Percentiles rank a stretch among this genome's conserved stretches.
Conservation (phyloP, 768 basidiomycete species). For the Suillus spraguei region DNA sequence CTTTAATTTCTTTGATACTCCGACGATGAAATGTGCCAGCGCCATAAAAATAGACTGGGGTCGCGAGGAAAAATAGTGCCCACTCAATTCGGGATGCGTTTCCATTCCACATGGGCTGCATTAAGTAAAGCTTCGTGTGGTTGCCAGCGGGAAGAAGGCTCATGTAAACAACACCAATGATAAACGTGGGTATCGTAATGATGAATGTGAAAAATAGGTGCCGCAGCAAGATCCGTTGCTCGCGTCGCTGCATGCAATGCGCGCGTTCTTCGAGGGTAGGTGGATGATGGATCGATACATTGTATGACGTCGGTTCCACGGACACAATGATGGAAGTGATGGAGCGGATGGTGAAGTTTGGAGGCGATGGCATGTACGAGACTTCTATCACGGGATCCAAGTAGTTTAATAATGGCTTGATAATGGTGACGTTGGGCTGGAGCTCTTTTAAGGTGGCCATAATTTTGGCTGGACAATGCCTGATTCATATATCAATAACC, state of each 20-base stretch:
- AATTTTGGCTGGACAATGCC: slow-evolving; percentile 58
- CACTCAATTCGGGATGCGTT: slow-evolving; percentile 59
- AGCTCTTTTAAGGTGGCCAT: slow-evolving; percentile 42
- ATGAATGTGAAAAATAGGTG: slow-evolving; percentile 61
- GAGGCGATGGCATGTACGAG: slow-evolving; percentile 53
- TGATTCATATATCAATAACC: slow-evolving; percentile 24
- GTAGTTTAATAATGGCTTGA: slow-evolving; percentile 41
- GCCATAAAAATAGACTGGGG: slow-evolving; percentile 71
- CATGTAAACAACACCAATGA: slow-evolving; percentile 81
- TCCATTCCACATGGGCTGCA: slow-evolving; percentile 64
- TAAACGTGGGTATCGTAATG: slow-evolving; percentile 74
- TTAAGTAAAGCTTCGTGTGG: slow-evolving; percentile 49
- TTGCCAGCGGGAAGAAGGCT: slow-evolving; percentile 55
- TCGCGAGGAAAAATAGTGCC: slow-evolving; percentile 67
- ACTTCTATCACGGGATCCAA: slow-evolving; percentile 49
- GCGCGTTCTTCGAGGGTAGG: slow-evolving; percentile 64
- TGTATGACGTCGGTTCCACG: slow-evolving; percentile 46
- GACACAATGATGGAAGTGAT: slow-evolving; percentile 53
- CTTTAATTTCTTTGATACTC: slow-evolving; percentile 54
- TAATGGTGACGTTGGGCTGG: slow-evolving; percentile 37
- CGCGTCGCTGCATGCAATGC: slow-evolving; percentile 56
- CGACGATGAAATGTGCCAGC: slow-evolving; percentile 59
- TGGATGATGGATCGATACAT: slow-evolving; percentile 47
- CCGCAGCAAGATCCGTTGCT: slow-evolving; percentile 52
- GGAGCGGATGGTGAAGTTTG: slow-evolving; percentile 63